Percentiles rank a stretch among this genome's conserved stretches.
Conservation (phyloP, 2,329 filamentous ascomycete genomes). For the Curvularia lunata region DNA sequence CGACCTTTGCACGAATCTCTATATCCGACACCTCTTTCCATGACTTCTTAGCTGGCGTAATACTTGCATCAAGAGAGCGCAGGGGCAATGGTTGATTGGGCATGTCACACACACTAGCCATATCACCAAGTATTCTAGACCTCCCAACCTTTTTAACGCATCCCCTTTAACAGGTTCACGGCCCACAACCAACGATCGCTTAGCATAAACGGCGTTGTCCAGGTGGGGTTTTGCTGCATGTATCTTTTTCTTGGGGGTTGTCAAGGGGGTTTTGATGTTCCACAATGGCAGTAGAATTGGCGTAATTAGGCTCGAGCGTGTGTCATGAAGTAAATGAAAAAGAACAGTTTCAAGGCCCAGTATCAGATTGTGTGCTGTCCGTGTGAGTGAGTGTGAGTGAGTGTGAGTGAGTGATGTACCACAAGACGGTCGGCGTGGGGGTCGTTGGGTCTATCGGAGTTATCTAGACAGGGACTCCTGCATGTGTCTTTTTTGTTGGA, state of each 20-base stretch:
- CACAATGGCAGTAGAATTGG: constrained; percentile 16
- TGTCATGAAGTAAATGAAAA: constrained; percentile 10
- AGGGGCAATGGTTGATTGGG: constrained; percentile 25
- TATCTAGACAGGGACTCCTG: neutral
- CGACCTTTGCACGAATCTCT: constrained; percentile 18
- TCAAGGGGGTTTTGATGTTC: constrained; percentile 6
- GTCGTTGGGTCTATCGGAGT: neutral
- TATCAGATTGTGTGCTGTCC: neutral
- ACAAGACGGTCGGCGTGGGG: neutral
- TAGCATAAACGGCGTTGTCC: constrained; percentile 29
- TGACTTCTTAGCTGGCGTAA: constrained; percentile 36
- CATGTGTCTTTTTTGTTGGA: neutral
- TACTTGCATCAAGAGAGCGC: constrained; percentile 38
- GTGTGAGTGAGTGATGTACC: neutral
- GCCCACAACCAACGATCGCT: constrained; percentile 17
- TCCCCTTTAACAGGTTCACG: constrained; percentile 11
- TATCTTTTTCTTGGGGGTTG: constrained; percentile 14
- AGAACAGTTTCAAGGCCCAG: constrained; percentile 21
- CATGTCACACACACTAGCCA: constrained; percentile 31
- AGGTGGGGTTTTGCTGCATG: constrained; percentile 25
- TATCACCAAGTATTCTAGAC: constrained; percentile 33
- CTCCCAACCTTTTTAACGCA: constrained; percentile 14
- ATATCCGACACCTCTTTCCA: constrained; percentile 21
- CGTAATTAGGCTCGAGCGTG: constrained; percentile 10
- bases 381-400: neutral